phyloP scores from a whole-genome alignment of 805 yeast genomes.

The Ogataea paraovalis region DNA sequence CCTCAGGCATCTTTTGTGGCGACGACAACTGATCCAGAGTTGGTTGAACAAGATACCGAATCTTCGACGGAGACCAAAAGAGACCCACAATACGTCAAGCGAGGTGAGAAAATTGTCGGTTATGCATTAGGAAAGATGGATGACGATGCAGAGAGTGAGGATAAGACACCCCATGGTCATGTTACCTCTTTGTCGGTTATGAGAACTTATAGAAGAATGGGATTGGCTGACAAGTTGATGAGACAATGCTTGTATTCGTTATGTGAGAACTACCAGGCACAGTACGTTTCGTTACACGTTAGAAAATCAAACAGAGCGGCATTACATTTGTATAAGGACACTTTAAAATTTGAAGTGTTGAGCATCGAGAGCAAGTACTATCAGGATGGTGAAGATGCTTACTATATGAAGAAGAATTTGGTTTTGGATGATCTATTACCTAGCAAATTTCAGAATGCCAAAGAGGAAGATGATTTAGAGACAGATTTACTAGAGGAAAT shows the following conservation, averaged over 20 bases:
- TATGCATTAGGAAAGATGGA: constrained; percentile 96
- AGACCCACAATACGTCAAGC: constrained; percentile 50
- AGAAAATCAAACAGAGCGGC: constrained; percentile 94
- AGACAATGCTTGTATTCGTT: constrained; percentile 72
- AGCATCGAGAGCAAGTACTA: constrained; percentile 85
- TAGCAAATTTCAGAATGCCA: constrained; percentile 45
- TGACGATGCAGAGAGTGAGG: constrained; percentile 68
- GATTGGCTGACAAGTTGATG: constrained; percentile 89
- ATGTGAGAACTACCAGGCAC: constrained; percentile 75
- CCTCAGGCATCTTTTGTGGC: constrained; percentile 98
- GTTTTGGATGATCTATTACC: constrained; percentile 60
- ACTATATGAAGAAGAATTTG: constrained; percentile 80
- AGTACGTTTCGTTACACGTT: constrained; percentile 87
- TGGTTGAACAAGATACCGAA: constrained; percentile 22
- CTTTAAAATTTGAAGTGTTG: constrained; percentile 76
- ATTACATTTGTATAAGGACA: constrained; percentile 81
- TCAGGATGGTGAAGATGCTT: constrained; percentile 97
- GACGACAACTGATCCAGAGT: constrained; percentile 59
- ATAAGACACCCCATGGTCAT: constrained; percentile 81
- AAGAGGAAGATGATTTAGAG: constrained; percentile 53
- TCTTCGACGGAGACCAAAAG: constrained; percentile 15
- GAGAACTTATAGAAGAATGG: constrained; percentile 94
- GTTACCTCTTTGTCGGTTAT: constrained; percentile 90
- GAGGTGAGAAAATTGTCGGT: constrained; percentile 85
- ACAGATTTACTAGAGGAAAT: constrained; percentile 40